Conservation (phyloP, 148 eudicot species). For the Rhododendron griersonianum region DNA sequence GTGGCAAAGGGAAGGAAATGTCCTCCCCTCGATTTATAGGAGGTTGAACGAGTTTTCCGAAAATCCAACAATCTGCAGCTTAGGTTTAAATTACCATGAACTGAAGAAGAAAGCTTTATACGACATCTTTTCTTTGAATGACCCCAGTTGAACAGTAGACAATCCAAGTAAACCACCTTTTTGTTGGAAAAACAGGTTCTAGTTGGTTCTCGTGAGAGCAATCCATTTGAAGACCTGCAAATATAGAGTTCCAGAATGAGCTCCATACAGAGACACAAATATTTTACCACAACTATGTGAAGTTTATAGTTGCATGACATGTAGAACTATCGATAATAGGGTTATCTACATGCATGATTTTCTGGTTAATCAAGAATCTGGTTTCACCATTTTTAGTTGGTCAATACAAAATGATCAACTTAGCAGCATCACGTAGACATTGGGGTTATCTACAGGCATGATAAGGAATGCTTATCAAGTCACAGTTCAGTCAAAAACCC, state of each 20-base stretch:
- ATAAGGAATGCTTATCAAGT: background rate
- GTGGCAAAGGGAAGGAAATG: conserved; percentile 44
- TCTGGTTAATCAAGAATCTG: background rate
- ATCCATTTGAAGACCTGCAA: conserved; percentile 66
- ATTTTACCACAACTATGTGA: background rate
- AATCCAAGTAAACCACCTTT: conserved; percentile 37
- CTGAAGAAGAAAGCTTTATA: conserved; percentile 38
- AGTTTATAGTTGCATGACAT: background rate
- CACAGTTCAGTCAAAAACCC: background rate
- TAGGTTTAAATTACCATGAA: conserved; percentile 27
- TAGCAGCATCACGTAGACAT: background rate
- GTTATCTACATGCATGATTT: background rate
- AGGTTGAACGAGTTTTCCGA: conserved; percentile 27
- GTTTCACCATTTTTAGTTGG: conserved; percentile 1
- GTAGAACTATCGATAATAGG: background rate
- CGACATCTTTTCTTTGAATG: conserved; percentile 39
- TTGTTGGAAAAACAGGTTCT: conserved; percentile 29
- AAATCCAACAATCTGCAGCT: conserved; percentile 31
- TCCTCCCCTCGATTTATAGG: conserved; percentile 39
- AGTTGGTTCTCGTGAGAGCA: conserved; percentile 37
- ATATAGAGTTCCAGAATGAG: conserved; percentile 15
- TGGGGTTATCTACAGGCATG: background rate
- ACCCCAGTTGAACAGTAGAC: conserved; percentile 24
- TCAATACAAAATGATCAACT: background rate
- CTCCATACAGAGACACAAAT: conserved; percentile 1